Conservation (phyloP, 495 filamentous ascomycete species). For the Podospora anserina region DNA sequence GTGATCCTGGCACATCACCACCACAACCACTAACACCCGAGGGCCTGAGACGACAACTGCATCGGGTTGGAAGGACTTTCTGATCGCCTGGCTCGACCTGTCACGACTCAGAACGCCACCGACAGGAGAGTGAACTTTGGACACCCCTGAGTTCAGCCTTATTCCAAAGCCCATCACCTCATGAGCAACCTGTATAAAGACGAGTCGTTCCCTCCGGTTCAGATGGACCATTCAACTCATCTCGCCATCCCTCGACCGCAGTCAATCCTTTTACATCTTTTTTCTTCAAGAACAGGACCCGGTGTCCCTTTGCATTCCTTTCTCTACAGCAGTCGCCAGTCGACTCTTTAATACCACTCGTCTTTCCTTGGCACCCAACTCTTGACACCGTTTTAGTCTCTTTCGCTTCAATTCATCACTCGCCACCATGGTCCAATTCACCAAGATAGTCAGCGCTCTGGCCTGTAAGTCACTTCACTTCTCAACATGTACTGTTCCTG, state of each 20-base stretch:
- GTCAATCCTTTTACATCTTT: constrained; percentile 12
- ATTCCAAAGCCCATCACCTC: not conserved
- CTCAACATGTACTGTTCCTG: no score
- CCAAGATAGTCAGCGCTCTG: constrained; percentile 20
- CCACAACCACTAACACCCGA: constrained; percentile 13
- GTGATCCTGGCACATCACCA: not conserved
- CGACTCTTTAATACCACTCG: not conserved
- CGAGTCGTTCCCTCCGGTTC: not conserved
- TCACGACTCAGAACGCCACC: constrained; percentile 3
- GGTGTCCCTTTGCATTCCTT: constrained; percentile 14
- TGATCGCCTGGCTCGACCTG: not conserved
- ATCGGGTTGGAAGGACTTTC: constrained; percentile 3
- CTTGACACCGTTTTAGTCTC: not conserved
- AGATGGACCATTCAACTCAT: not conserved
- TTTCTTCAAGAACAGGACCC: constrained; percentile 9
- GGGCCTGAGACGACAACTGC: constrained; percentile 21
- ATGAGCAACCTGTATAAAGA: constrained; percentile 12
- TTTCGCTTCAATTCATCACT: not conserved
- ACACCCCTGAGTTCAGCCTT: not conserved
- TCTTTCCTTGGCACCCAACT: not conserved
- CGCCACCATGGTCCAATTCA: constrained; percentile 28
- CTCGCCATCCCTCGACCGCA: constrained; percentile 12
- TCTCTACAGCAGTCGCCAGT: not conserved
- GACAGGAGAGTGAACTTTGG: constrained; percentile 2
- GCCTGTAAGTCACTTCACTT: constrained; percentile 17